Evolutionary conservation across 2,329 filamentous ascomycete species (phyloP), one percentile per base, ranked within the genome.

Genomic region (Pseudogymnoascus sp.): DNA sequence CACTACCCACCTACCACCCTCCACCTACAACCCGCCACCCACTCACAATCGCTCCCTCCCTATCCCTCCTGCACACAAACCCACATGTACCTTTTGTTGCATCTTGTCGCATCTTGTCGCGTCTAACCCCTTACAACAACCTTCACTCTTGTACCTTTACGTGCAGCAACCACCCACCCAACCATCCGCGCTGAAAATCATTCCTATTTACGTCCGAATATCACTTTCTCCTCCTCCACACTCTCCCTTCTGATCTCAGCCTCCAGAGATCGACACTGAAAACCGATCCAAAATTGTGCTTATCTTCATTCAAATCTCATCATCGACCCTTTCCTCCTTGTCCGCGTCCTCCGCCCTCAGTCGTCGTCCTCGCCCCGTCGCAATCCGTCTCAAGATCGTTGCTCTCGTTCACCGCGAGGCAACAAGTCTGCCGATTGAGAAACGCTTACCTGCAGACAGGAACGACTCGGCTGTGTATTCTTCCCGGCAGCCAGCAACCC

Each of bases 171-270:
- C 43, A 16, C 39, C 39, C 41, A 49, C 23, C n/a, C 38, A 19
- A 23, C 4, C 39, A 4, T 11, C 16, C 16, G 16, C 10, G 45
- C 45, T 33, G 45, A 31, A 52, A 52, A 52, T 52, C 45, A 52
- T 52, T 52, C 45, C 45, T 52, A 52, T 52, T 52, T 19, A 52
- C 45, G 45, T 33, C 45, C 26, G n/a, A 31, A 52, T 33, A 52
- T 52, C 45, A 52, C 45, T 52, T 52, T 52, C 45, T 52, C 45
- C 45, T 52, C 45, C 45, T 33, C 45, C 26, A 52, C 26, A 33
- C 26, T 52, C n/a, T 52, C 45, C 45, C 45, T 52, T 52, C 45
- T 52, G 26, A 52, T 52, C 45, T 52, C 26, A 52, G 45, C 45
- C 45, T 52, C 45, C n/a, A 16, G n/a, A 31, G 45, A 52, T 52